phyloP scores from a whole-genome alignment of 805 yeast species.

The Kluyveromyces wickerhamii region DNA sequence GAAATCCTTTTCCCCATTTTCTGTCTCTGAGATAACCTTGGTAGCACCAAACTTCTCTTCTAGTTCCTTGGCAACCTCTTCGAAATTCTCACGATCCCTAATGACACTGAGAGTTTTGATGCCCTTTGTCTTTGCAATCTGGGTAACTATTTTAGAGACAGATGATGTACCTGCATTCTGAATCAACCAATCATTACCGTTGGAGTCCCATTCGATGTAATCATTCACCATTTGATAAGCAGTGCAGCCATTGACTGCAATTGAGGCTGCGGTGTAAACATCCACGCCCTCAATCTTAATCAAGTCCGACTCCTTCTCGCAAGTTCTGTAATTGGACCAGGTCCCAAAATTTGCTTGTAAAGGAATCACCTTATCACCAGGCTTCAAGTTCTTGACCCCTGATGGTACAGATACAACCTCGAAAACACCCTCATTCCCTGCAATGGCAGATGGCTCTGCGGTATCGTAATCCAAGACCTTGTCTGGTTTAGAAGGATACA shows the following conservation, averaged over 20 bases:
- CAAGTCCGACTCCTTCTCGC: conserved; percentile 45
- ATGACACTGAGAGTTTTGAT: conserved; percentile 80
- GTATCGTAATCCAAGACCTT: conserved; percentile 46
- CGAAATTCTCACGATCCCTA: conserved; percentile 75
- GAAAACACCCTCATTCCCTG: conserved; percentile 92
- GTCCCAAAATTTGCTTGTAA: conserved; percentile 75
- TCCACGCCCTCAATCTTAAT: conserved; percentile 44
- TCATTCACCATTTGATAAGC: conserved; percentile 83
- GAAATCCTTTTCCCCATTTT: conserved; percentile 63
- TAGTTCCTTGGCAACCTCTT: conserved; percentile 50
- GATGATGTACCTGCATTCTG: conserved; percentile 97
- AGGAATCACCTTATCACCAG: conserved; percentile 90
- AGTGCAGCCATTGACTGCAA: conserved; percentile 86
- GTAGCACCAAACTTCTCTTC: conserved; percentile 66
- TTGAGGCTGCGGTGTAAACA: conserved; percentile 72
- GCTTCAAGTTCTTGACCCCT: conserved; percentile 36
- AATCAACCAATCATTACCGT: conserved; percentile 68
- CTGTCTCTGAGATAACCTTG: conserved; percentile 78
- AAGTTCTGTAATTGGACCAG: conserved; percentile 73
- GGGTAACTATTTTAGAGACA: conserved; percentile 88
- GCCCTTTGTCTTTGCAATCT: conserved; percentile 72
- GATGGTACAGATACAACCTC: conserved; percentile 71
- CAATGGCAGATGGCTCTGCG: conserved; percentile 63
- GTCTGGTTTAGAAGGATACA: conserved; percentile 71
- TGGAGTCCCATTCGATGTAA: conserved; percentile 33